A percentile compares a stretch with the other conserved stretches of the same genome.
Conservation (phyloP, 2,329 filamentous ascomycete genomes). For the Xylaria arbuscula region DNA sequence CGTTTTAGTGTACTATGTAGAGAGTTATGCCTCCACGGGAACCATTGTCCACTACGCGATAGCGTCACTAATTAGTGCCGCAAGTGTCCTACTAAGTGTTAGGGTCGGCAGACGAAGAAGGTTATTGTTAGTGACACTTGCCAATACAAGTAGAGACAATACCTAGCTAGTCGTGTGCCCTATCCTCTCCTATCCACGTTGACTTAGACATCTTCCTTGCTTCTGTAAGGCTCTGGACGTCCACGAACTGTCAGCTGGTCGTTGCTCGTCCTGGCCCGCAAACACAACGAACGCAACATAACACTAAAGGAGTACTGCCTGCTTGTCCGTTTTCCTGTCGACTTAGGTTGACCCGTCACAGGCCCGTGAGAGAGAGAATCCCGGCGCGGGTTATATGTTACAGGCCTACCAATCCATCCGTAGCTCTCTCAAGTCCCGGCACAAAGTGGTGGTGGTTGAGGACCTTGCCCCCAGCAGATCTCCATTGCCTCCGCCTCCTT, state of each 20-base stretch:
- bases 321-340: conserved; percentile 33
- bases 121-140: conserved; percentile 38
- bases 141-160: conserved; percentile 36
- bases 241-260: conserved; percentile 1
- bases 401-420: conserved; percentile 33
- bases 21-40: conserved; percentile 41
- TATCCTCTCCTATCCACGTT: conserved; percentile 31
- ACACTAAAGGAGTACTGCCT: conserved; percentile 27
- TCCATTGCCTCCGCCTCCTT: conserved; percentile 51
- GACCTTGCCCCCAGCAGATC: conserved; percentile 47
- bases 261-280: conserved; percentile 15
- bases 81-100: conserved; percentile 39
- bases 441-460: conserved; percentile 45
- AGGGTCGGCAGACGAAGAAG: conserved; percentile 48
- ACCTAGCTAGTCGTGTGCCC: conserved; percentile 21
- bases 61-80: conserved; percentile 41
- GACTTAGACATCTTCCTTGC: conserved; percentile 20
- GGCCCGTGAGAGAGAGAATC: conserved; percentile 34
- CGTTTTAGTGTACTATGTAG: conserved; percentile 30
- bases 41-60: conserved; percentile 41
- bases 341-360: conserved; percentile 40
- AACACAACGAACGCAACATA: conserved; percentile 10
- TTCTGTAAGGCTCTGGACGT: conserved; percentile 30
- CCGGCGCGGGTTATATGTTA: conserved; percentile 37
- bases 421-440: conserved; percentile 46